Evolutionary conservation across 169 alveolate species (phyloP).

Genomic region (Cryptosporidium meleagridis): DNA sequence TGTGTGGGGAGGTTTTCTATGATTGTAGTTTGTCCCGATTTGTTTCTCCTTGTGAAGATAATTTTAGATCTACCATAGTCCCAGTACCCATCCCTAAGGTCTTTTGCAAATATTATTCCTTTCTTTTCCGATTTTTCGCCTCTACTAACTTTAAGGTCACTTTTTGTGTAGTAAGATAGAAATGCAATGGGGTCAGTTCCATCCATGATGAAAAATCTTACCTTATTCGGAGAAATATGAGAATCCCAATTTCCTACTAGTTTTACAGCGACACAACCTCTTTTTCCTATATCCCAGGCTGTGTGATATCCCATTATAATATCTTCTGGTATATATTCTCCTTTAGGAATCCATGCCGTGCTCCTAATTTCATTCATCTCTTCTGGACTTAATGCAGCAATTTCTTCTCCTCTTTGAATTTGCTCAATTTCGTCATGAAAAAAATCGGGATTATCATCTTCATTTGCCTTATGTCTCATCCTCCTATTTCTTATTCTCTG

Average conservation of each 20-base stretch:
- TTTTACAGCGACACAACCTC: slow-evolving; percentile 80
- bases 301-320: slow-evolving; percentile 78
- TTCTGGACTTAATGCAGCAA: slow-evolving; percentile 29
- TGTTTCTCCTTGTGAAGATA: slow-evolving; percentile 58
- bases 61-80: slow-evolving; percentile 61
- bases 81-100: slow-evolving; percentile 69
- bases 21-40: slow-evolving; percentile 66
- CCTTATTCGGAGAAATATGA: slow-evolving; percentile 74
- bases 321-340: slow-evolving; percentile 77
- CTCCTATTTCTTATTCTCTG: slow-evolving; percentile 65
- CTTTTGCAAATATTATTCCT: slow-evolving; percentile 69
- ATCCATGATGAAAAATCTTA: slow-evolving; percentile 81
- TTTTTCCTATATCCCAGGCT: slow-evolving; percentile 83
- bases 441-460: slow-evolving; percentile 48
- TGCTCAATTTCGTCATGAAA: slow-evolving; percentile 69
- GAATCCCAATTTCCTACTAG: slow-evolving; percentile 79
- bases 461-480: slow-evolving; percentile 46
- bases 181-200: slow-evolving; percentile 79
- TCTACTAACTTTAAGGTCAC: slow-evolving; percentile 67
- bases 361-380: slow-evolving; percentile 75
- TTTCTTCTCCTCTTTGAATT: slow-evolving; percentile 42
- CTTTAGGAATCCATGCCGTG: slow-evolving; percentile 79
- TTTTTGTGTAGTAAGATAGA: slow-evolving; percentile 55
- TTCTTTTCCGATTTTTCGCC: slow-evolving; percentile 72
- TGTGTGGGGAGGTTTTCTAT: slow-evolving; percentile 62